Base-by-base conservation (phyloP, 257 asterid species). In the Plantago ovata region DNA sequence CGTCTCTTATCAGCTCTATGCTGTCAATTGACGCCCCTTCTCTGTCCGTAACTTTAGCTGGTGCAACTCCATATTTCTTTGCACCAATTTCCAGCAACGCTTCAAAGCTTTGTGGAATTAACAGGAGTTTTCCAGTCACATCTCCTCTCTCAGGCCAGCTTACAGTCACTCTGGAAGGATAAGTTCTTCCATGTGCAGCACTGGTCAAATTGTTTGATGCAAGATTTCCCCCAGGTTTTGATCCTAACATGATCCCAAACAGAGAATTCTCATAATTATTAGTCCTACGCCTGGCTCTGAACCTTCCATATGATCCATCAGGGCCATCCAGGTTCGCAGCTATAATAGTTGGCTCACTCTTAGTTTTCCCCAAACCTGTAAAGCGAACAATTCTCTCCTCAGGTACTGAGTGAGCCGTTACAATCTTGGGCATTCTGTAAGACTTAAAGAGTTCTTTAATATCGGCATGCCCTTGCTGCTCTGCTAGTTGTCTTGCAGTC, bases 231-330 rank as follows among this genome's bases (percentile, higher is more conserved):
- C 81, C 81, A 46, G 64, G 75, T 58, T 75, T 84, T 41, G 76
- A 82, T 24, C 94, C 82, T 10, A 94, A 80, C 91, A 85, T 81
- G 23, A 89, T 80, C 69, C 97, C 97, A 16, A 85, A 85, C 15
- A 89, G 73, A 59, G 97, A 89, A 64, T 89, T 89, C 41, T 77
- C 69, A 60, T 79, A 85, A 53, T 78, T 79, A 46, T 67, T 81
- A 19, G 73, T 62, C 77, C 79, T 80, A 3, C 92, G 82, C 59
- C 87, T 75, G 1, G 77, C 75, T 16, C 82, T 79, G 33, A 88
- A 65, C 41, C 72, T 48, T 0, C 82, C 82, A 81, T 79, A 79
- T 20, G 77, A 60, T 13, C 80, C 79, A 44, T 70, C 86, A 16
- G 46, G 33, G 64, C 60, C 45, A 11, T 60, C 70, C 36, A 44